Percentiles rank a stretch among this genome's conserved stretches.
Conservation (phyloP, 805 yeast species). For the Hagleromyces aurorensis region DNA sequence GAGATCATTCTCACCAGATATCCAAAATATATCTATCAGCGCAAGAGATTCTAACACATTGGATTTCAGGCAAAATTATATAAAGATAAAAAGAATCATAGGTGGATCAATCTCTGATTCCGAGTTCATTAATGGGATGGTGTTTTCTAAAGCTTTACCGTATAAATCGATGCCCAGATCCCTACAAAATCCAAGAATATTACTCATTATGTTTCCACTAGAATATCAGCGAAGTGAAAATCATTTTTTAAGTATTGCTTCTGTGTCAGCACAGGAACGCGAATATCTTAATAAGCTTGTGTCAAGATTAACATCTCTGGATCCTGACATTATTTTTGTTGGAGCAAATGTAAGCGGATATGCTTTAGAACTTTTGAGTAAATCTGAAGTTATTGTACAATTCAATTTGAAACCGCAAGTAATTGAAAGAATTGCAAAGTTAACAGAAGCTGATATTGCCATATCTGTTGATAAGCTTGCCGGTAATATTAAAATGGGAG, state of each 20-base stretch:
- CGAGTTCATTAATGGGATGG: constrained; percentile 62
- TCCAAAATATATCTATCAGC: constrained; percentile 54
- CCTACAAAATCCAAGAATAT: constrained; percentile 62
- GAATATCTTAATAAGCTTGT: constrained; percentile 80
- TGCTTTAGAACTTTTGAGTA: constrained; percentile 63
- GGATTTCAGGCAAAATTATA: constrained; percentile 73
- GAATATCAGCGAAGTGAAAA: constrained; percentile 75
- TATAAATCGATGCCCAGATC: constrained; percentile 65
- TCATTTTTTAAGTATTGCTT: constrained; percentile 72
- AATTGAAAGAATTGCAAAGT: constrained; percentile 64
- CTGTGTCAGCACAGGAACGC: constrained; percentile 78
- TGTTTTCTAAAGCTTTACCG: constrained; percentile 78
- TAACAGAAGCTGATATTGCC: constrained; percentile 79
- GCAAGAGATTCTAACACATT: constrained; percentile 60
- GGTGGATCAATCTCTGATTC: constrained; percentile 67
- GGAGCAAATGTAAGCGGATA: constrained; percentile 77
- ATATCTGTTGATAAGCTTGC: constrained; percentile 81
- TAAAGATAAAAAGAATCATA: constrained; percentile 74
- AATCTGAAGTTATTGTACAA: constrained; percentile 74
- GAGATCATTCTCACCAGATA: constrained; percentile 41
- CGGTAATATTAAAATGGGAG: constrained; percentile 62
- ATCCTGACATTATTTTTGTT: constrained; percentile 71
- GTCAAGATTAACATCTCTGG: constrained; percentile 63
- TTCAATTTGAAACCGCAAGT: constrained; percentile 75
- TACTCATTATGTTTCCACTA: constrained; percentile 79